Conservation (phyloP, 2,329 filamentous ascomycete genomes). For the Cercospora berteroae region DNA sequence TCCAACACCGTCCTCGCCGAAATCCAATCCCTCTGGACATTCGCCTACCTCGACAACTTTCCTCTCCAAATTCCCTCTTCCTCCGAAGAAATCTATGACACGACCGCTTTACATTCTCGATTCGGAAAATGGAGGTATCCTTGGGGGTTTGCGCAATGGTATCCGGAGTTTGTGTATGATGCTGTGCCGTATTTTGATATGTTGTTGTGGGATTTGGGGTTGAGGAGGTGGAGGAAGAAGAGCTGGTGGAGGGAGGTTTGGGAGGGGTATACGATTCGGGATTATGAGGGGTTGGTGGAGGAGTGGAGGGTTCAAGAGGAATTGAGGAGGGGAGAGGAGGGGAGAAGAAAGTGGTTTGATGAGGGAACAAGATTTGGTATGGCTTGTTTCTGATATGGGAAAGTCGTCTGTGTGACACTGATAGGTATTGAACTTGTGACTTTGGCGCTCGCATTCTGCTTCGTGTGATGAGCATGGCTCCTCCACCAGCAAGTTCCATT, state of each 20-base stretch:
- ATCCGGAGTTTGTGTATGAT: slow-evolving; percentile 21
- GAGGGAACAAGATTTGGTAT: background rate
- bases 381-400: background rate
- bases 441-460: no score
- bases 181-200: slow-evolving; percentile 20
- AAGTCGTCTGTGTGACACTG: no score
- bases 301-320: slow-evolving; percentile 1
- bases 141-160: slow-evolving; percentile 19
- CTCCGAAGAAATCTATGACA: slow-evolving; percentile 8
- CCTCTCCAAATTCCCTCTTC: background rate
- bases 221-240: slow-evolving; percentile 15
- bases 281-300: slow-evolving; percentile 15
- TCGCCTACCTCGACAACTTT: slow-evolving; percentile 11
- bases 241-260: slow-evolving; percentile 16
- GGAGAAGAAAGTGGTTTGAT: background rate
- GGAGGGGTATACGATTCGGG: slow-evolving; percentile 19
- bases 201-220: slow-evolving; percentile 15
- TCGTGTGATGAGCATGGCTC: no score
- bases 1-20: slow-evolving; percentile 15
- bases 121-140: slow-evolving; percentile 18
- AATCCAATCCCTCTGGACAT: slow-evolving; percentile 16
- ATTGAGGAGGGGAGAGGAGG: background rate
- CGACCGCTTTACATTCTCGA: slow-evolving; percentile 11
- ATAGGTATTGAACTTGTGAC: no score
- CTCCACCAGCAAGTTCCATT: no score